Evolutionary conservation across 2,329 filamentous ascomycete genomes (phyloP).

Genomic region (Fusarium napiforme): DNA sequence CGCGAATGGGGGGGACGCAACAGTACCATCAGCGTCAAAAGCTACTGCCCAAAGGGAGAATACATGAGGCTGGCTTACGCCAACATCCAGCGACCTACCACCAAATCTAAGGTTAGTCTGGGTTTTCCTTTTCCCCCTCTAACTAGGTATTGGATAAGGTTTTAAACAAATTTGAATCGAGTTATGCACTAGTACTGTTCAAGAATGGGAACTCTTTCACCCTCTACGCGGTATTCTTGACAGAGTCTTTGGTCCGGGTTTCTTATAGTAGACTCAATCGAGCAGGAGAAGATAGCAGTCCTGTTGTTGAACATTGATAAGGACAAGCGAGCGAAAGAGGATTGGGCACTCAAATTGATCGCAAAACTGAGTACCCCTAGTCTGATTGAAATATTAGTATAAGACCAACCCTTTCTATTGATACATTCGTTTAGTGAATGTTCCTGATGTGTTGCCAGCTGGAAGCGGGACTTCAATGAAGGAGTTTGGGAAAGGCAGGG

Average conservation of each 20-base stretch:
- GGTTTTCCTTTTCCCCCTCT: not conserved
- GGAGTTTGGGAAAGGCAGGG: not conserved
- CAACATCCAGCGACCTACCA: accelerated
- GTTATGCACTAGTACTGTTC: not conserved
- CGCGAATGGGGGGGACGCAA: not conserved
- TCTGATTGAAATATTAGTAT: not conserved
- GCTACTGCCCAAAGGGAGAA: not conserved
- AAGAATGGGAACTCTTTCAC: not conserved
- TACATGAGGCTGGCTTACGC: too few species aligned
- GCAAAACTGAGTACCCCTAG: too few species aligned
- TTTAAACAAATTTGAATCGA: not conserved
- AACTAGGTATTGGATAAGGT: not conserved
- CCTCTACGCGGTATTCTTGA: not conserved
- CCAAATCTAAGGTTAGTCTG: not conserved
- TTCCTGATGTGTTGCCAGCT: not conserved
- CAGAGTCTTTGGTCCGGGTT: not conserved
- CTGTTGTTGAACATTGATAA: not conserved
- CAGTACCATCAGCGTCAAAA: accelerated
- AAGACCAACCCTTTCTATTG: not conserved
- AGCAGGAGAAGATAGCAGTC: not conserved
- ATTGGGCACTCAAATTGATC: not conserved
- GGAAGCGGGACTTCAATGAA: too few species aligned
- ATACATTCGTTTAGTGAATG: not conserved
- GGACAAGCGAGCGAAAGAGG: not conserved
- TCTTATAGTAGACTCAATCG: too few species aligned